Base-by-base conservation (phyloP, 108 stramenopile species). In the Stephanodiscus minutulus region DNA sequence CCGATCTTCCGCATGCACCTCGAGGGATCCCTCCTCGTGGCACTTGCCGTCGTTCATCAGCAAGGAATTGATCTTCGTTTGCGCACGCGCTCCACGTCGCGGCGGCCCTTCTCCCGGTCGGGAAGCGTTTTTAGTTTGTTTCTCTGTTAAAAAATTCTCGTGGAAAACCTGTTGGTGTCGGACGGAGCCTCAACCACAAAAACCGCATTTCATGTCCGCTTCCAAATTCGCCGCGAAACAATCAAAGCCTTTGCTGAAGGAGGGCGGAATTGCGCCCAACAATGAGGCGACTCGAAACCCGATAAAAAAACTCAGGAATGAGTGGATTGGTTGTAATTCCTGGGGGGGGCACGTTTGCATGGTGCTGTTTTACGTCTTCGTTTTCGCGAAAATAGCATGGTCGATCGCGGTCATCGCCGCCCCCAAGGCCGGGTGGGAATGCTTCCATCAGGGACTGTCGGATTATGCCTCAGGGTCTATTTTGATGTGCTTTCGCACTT, bases 11-110 rank as follows among this genome's bases (percentile, higher is more conserved):
- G 68, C 92, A 93, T 11, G 83, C 84, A 69, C 69, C 43, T 76
- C 64, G 20, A 88, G 74, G 12, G 70, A 50, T 24, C 70, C 64
- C 71, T 79, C 78, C 25, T 89, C 89, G 46, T 87, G 72, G 52
- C 92, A 93, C 18, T 66, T 74, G 3, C 71, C 81, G 36, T 89
- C 88, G 49, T 64, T 70, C 62, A 77, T 69, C 13, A 53, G 48
- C 10, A 63, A 28, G 0, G 83, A 74, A 5, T 65, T 49, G 1
- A 90, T 59, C 43, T 76, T 68, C 7, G 89, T 75, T 66, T 93
- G 92, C 10, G 64, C 92, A 93, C 9, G 83, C 88, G 68, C 85
- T 84, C 91, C 91, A 92, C 22, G 77, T 36, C 35, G 29, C 66
- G 44, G 64, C 57, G 21, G 58, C 72, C 39, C 79, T 72, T 28